Base-by-base conservation (phyloP, 192 early-diverging fungal species). In the Physocladia obscura region DNA sequence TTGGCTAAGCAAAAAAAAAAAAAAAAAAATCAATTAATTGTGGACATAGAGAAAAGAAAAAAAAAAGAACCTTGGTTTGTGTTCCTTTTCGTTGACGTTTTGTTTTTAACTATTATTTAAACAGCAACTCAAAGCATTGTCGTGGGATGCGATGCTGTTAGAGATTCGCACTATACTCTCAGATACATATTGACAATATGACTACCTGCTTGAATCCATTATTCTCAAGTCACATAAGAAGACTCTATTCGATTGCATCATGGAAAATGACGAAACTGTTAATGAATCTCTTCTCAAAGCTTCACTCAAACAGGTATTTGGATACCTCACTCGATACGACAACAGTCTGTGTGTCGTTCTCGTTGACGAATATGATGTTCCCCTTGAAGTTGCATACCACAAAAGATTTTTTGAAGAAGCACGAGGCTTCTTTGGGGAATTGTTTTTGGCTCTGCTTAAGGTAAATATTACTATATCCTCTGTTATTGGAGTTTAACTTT, bases 301-400 rank as follows among this genome's bases (percentile, higher is more conserved):
- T 11, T 34, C 8, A 17, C 56, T 58, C 31, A 0, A 58, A 35
- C 8, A 35, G 56, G 30, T 58, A 35, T 35, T 35, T 21, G 29
- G 36, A 35, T 57, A 32, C 30, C 56, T 57, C 56, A 57, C 56
- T 57, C 56, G 56, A 29, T 35, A 58, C 56, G 31, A 58, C 1
- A 35, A 35, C 31, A 11, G 36, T 17, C 56, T 0, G 1, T 58
- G 56, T 58, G 56, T 58, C 56, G 56, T 58, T 58, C 36, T 58
- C 31, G 56, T 58, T 27, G 56, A 58, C 32, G 56, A 58, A 35
- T 58, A 58, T 21, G 56, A 58, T 21, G 21, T 19, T 13, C 56
- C 56, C 4, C 36, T 58, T 13, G 24, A 27, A 21, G 30, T 19
- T 58, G 56, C 56, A 13, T 35, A 58, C 22, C 56, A 4, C 8